Evolutionary conservation across 352 stramenopile species (phyloP), one percentile per base, ranked within the genome.

Genomic region (Thalassiosira pacifica): DNA sequence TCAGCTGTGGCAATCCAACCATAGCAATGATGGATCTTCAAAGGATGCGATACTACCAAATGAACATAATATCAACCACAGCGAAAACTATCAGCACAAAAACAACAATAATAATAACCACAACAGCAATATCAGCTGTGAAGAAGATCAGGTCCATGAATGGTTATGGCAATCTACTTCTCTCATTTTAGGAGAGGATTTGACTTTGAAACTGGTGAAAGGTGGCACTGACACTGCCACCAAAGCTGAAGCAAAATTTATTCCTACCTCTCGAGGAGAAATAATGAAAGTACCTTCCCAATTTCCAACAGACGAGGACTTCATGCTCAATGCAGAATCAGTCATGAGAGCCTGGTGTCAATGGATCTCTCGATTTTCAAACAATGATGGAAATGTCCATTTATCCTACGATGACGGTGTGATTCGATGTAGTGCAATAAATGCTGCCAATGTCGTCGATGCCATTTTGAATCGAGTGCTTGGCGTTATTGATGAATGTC

Each of bases 271-370:
- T n/a, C n/a, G n/a, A n/a, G n/a, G n/a, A n/a, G n/a, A n/a, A n/a
- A n/a, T n/a, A n/a, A n/a, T n/a, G n/a, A n/a, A n/a, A n/a, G n/a
- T n/a, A n/a, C 73, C 60, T 6, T 22, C 24, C 22, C n/a, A 71
- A 61, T 81, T 66, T 57, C 4, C 45, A 31, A 48, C 59, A 1
- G 19, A 73, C 31, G 32, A 68, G 16, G 65, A 83, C 37, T 83
- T 60, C 22, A 57, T 83, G 2, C 24, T 65, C 27, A 32, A 83
- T 48, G 63, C 76, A 27, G 55, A 68, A 77, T 77, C 76, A 29
- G 66, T 83, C 37, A 77, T 77, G 76, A 71, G 61, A 48, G 60
- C 76, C 10, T 83, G 76, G 76, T 42, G 40, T 55, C 48, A 83
- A 31, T 83, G 60, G 48, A 83, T 61, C 16, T 76, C 53, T 2